Base-by-base conservation (phyloP, 2,329 filamentous ascomycete genomes). In the Calonectria pseudoreteaudii region DNA sequence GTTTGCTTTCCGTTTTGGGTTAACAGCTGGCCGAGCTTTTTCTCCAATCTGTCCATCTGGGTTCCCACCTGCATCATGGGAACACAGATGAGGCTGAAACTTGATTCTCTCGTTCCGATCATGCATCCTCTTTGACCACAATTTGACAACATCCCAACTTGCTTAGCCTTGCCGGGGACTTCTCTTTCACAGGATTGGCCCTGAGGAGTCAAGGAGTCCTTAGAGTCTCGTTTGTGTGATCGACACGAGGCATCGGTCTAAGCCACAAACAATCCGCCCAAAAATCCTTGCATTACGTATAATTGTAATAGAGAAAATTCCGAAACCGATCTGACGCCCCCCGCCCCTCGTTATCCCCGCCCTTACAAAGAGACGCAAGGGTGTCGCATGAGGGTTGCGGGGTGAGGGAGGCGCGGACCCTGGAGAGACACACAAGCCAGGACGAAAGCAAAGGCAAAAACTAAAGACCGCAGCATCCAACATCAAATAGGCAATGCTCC, bases 1-100 rank as follows among this genome's bases (percentile, higher is more conserved):
- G 49, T 44, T 58, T 28, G 38, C 50, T 52, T 70, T 36, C 67
- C 71, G 41, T 52, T 70, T 70, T 16, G 26, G 71, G 67, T 52
- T 44, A 56, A 34, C 26, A 66, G 47, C 34, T 38, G 47, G 34
- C 65, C 44, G n/a, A 31, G 23, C 13, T 14, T 64, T 36, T 13
- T 14, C 14, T 60, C 34, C 11, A 10, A 38, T 28, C 23, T 23
- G 8, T 66, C 18, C 30, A 26, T 31, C n/a, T 68, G 7, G 38
- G 52, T 26, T 23, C 64, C 41, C 30, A 36, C 50, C 52, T 47
- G 58, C 64, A 26, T 23, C 41, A 23, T 60, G 20, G 23, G 23
- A 53, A 23, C 50, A 62, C 10, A 49, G 49, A 36, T 65, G 56
- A 65, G 58, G 53, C 53, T 62, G 64, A 68, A 66, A 68, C 64